Conservation (phyloP, 805 yeast genomes). For the Tetrapisispora arboricola region DNA sequence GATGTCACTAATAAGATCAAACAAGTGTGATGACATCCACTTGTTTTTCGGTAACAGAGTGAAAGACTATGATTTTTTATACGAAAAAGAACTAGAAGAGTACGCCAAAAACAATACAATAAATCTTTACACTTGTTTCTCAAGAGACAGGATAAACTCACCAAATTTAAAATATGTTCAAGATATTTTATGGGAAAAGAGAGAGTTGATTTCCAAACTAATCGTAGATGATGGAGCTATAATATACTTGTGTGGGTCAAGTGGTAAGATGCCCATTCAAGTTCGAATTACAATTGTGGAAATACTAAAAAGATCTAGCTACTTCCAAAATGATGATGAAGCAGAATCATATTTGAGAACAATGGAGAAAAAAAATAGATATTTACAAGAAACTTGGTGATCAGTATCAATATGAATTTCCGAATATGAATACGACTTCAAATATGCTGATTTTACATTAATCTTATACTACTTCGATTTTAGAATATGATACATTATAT, state of each 20-base stretch:
- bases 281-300: conserved; percentile 71
- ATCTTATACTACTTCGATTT: background rate
- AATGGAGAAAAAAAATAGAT: conserved; percentile 57
- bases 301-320: conserved; percentile 40
- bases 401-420: background rate
- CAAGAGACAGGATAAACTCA: conserved; percentile 35
- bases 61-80: conserved; percentile 57
- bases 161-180: conserved; percentile 63
- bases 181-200: conserved; percentile 48
- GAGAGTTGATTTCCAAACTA: conserved; percentile 39
- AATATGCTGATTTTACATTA: background rate
- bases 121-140: conserved; percentile 36
- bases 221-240: conserved; percentile 47
- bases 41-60: conserved; percentile 71
- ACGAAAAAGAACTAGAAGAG: conserved; percentile 42
- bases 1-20: conserved; percentile 50
- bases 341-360: conserved; percentile 43
- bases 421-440: too few species aligned
- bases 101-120: conserved; percentile 31
- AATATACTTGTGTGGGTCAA: conserved; percentile 81
- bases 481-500: background rate
- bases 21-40: conserved; percentile 25
- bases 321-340: conserved; percentile 30
- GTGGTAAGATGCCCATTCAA: conserved; percentile 88
- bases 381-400: conserved; percentile 86